Base-by-base conservation (phyloP, 2,329 filamentous ascomycete species). In the Scopulariopsis brevicaulis region DNA sequence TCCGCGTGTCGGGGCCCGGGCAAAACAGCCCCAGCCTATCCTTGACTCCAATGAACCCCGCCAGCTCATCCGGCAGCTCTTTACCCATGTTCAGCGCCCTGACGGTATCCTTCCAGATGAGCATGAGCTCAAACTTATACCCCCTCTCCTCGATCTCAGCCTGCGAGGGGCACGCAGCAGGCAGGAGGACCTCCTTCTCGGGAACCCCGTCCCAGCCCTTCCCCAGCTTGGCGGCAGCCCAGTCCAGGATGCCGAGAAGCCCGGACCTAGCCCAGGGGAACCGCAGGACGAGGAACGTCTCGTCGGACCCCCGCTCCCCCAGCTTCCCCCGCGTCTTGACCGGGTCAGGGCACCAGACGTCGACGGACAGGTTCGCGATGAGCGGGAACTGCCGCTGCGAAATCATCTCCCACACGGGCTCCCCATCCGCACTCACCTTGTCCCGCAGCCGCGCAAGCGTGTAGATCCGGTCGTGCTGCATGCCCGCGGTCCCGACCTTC, bases 381-480 rank as follows among this genome's bases (percentile, higher is more conserved):
- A 78, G 79, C 1, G 90, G 84, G 63, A 84, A 84, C 63, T 87
- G 80, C 58, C 87, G 75, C 67, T 85, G 82, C 0, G 88, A 90
- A 68, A 90, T 75, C 67, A 89, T 86, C 15, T 84, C 78, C 89
- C 89, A 94, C 25, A 72, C 70, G 63, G 76, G 77, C 54, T 70
- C 66, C 59, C 73, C 68, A 59, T 68, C 70, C 35, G 69, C 66
- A 65, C 24, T 52, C 34, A 53, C 57, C 51, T 59, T 40, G 15
- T 57, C 34, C 46, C 74, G 74, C 60, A 80, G 74, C 69, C 92
- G 86, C 1, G 88, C 90, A 67, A 96, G 89, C 54, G 84, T 86
- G 74, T 91, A 96, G 63, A 93, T 81, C 6, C 90, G 83, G 71
- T 96, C 91, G 69, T 87, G 88, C 67, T 86, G 81, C 59, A 96